phyloP scores from a whole-genome alignment of 768 basidiomycete genomes.

The Goffeauzyma gilvescens region DNA sequence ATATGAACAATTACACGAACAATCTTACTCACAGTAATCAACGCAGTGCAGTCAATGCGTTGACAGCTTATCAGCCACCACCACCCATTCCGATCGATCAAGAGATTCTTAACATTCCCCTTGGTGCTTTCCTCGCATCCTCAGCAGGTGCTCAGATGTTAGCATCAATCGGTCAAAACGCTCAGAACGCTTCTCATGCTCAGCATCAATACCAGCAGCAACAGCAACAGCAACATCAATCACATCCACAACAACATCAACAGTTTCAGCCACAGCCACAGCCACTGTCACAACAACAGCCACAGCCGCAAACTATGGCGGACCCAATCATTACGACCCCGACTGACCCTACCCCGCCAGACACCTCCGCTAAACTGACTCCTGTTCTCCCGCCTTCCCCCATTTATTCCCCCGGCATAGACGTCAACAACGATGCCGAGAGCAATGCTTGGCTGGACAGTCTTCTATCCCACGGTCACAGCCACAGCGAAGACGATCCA shows the following conservation, averaged over 20 bases:
- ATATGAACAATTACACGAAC: background rate
- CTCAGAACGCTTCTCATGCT: slow-evolving; percentile 1
- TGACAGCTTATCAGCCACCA: slow-evolving; percentile 8
- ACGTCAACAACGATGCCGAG: background rate
- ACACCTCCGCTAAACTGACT: no score
- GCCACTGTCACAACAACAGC: background rate
- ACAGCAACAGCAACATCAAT: background rate
- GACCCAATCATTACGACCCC: background rate
- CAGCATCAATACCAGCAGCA: background rate
- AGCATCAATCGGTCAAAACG: slow-evolving; percentile 6
- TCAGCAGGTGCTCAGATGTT: slow-evolving; percentile 30
- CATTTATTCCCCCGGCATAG: background rate
- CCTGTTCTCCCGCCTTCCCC: background rate
- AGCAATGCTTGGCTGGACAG: background rate
- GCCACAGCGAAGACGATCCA: background rate
- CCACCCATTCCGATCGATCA: slow-evolving; percentile 24
- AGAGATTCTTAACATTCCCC: slow-evolving; percentile 22
- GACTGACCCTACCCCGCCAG: no score
- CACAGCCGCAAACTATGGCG: background rate
- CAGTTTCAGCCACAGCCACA: no score
- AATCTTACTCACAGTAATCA: background rate
- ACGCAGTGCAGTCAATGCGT: slow-evolving; percentile 12
- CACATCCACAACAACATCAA: background rate
- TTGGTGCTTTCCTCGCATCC: slow-evolving; percentile 27
- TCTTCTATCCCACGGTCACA: background rate